Conservation (phyloP, 345 rosid species). For the Laguncularia racemosa region DNA sequence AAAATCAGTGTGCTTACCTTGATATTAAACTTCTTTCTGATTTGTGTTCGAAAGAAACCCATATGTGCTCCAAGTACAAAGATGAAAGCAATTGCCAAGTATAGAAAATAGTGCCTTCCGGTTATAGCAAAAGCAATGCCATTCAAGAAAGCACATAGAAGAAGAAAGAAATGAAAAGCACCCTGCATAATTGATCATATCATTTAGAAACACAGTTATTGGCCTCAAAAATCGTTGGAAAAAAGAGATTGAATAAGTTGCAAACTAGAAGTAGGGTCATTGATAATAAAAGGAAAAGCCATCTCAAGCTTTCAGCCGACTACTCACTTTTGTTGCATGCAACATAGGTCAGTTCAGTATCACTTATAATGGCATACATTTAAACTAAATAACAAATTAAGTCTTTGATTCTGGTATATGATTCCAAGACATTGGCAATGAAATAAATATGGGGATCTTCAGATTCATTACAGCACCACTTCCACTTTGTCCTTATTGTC, state of each 20-base stretch:
- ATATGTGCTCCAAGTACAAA: slow-evolving; percentile 47
- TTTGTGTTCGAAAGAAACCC: slow-evolving; percentile 65
- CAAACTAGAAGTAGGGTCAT: not conserved
- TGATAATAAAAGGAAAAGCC: too few species aligned
- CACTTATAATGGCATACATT: too few species aligned
- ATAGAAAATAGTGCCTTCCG: slow-evolving; percentile 53
- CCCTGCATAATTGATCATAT: slow-evolving; percentile 41
- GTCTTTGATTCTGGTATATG: too few species aligned
- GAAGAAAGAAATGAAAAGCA: slow-evolving; percentile 47
- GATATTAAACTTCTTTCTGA: slow-evolving; percentile 69
- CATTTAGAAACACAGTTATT: slow-evolving; percentile 3
- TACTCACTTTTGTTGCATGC: too few species aligned
- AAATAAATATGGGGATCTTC: too few species aligned
- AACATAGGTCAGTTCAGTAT: too few species aligned
- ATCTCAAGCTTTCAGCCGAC: too few species aligned
- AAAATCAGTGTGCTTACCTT: slow-evolving; percentile 37
- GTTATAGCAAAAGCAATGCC: slow-evolving; percentile 52
- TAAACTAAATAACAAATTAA: too few species aligned
- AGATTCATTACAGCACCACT: too few species aligned
- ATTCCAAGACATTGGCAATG: too few species aligned
- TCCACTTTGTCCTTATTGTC: too few species aligned
- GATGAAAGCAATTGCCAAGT: slow-evolving; percentile 48
- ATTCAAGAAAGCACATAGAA: slow-evolving; percentile 30
- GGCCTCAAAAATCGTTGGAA: not conserved
- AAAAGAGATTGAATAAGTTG: not conserved